Percentiles rank a stretch among this genome's conserved stretches.
Evolutionary conservation across 2,329 filamentous ascomycete species (phyloP).

Genomic region (Orbilia quercus): DNA sequence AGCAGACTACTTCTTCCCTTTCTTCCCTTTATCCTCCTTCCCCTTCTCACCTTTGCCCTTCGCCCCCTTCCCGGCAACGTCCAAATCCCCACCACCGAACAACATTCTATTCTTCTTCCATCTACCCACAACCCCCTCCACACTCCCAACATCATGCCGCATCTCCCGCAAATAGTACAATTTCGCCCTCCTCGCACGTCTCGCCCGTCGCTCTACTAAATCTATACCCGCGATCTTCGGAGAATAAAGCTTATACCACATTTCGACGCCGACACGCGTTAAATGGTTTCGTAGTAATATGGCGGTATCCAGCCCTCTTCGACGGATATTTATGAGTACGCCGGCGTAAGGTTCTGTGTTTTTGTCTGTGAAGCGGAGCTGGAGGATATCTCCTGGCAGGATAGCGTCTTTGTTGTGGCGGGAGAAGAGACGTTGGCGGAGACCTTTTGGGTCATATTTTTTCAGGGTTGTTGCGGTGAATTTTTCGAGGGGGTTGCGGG

Average conservation of each 20-base stretch:
- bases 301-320: slow-evolving; percentile 87
- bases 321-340: slow-evolving; percentile 85
- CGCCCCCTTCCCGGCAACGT: too few relatives aligned
- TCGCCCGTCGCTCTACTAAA: slow-evolving; percentile 82
- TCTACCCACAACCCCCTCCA: slow-evolving; percentile 79
- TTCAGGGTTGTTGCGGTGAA: slow-evolving; percentile 77
- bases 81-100: slow-evolving; percentile 28
- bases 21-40: background rate
- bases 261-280: slow-evolving; percentile 88
- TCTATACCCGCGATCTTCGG: slow-evolving; percentile 91
- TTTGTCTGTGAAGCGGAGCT: slow-evolving; percentile 77
- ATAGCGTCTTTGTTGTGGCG: slow-evolving; percentile 80
- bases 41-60: slow-evolving; percentile 22
- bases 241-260: slow-evolving; percentile 96
- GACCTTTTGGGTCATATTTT: slow-evolving; percentile 85
- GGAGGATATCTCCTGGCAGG: slow-evolving; percentile 87
- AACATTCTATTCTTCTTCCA: slow-evolving; percentile 70
- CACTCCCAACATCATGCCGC: slow-evolving; percentile 86
- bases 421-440: slow-evolving; percentile 83
- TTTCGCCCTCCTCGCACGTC: slow-evolving; percentile 85
- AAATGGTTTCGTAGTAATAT: slow-evolving; percentile 87
- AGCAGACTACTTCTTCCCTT: background rate
- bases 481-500: slow-evolving; percentile 74
- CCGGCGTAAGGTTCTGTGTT: slow-evolving; percentile 90
- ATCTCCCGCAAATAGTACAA: slow-evolving; percentile 89